Conservation (phyloP, 345 rosid genomes). For the Psidium friedrichsthalianum region DNA sequence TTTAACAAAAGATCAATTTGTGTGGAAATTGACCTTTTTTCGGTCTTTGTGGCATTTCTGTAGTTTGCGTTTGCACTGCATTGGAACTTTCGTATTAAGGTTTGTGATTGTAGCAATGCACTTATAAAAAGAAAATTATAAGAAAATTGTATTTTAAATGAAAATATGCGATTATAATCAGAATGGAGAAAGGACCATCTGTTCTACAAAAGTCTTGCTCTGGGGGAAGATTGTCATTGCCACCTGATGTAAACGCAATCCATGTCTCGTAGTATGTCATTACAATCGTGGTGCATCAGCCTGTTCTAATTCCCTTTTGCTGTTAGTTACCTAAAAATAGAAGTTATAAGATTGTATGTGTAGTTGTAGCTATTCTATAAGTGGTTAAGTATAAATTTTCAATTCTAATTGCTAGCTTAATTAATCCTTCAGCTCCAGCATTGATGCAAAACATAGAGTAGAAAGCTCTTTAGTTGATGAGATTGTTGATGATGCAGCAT, state of each 20-base stretch:
- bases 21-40: not conserved
- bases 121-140: not conserved
- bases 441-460: conserved; percentile 11
- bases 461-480: too few relatives aligned
- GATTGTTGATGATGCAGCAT: conserved; percentile 16
- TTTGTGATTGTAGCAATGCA: not conserved
- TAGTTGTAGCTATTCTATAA: too few relatives aligned
- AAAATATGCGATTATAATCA: not conserved
- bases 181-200: not conserved
- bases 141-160: not conserved
- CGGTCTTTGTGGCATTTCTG: not conserved
- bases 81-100: not conserved
- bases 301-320: too few relatives aligned
- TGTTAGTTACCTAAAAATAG: too few relatives aligned
- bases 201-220: not conserved
- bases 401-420: too few relatives aligned
- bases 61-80: not conserved
- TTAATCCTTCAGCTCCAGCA: conserved; percentile 17
- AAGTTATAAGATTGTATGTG: too few relatives aligned
- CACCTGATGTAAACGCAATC: too few relatives aligned
- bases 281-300: too few relatives aligned
- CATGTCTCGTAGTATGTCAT: too few relatives aligned
- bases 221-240: too few relatives aligned
- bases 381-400: too few relatives aligned
- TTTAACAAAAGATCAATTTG: not conserved